Evolutionary conservation across 2,329 filamentous ascomycete species (phyloP).

Genomic region (Blastomyces parvus): DNA sequence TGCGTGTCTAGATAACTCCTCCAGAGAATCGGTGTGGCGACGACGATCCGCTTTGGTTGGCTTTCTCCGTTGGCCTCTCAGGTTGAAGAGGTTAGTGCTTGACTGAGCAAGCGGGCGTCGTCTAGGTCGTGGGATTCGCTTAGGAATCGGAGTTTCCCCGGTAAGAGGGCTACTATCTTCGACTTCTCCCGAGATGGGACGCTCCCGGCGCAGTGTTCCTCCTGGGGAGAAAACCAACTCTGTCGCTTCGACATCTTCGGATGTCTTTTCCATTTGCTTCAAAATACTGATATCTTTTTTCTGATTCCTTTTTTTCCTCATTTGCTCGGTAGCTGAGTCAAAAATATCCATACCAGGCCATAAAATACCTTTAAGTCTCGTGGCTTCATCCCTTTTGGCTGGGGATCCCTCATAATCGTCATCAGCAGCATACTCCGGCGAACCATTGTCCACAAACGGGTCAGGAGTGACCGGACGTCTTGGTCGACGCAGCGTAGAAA

Average conservation of each 20-base stretch:
- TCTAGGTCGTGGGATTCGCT: slow-evolving; percentile 22
- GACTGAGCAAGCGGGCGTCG: slow-evolving; percentile 23
- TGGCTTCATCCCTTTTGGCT: slow-evolving; percentile 26
- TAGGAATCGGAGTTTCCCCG: slow-evolving; percentile 37
- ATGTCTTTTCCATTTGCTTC: slow-evolving; percentile 39
- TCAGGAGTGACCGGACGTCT: slow-evolving; percentile 14
- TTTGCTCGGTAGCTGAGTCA: slow-evolving; percentile 42
- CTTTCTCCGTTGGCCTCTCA: slow-evolving; percentile 23
- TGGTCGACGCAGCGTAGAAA: neutral
- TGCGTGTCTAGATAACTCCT: slow-evolving; percentile 15
- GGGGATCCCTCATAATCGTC: slow-evolving; percentile 19
- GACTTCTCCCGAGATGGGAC: slow-evolving; percentile 40
- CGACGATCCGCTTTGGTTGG: slow-evolving; percentile 16
- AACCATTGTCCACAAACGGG: slow-evolving; percentile 17
- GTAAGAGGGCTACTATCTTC: slow-evolving; percentile 38
- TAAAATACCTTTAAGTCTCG: slow-evolving; percentile 38
- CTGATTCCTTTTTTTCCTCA: slow-evolving; percentile 43
- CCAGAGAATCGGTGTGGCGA: slow-evolving; percentile 10
- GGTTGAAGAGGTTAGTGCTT: slow-evolving; percentile 26
- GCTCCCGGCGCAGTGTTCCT: slow-evolving; percentile 35
- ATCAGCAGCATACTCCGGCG: slow-evolving; percentile 17
- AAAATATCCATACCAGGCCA: slow-evolving; percentile 47
- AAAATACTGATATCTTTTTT: slow-evolving; percentile 41
- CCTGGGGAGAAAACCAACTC: slow-evolving; percentile 40
- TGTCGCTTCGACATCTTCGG: slow-evolving; percentile 36